Evolutionary conservation across 768 basidiomycete species (phyloP), one percentile per base, ranked within the genome.

Genomic region (Rhodosporidiobolus sp.): DNA sequence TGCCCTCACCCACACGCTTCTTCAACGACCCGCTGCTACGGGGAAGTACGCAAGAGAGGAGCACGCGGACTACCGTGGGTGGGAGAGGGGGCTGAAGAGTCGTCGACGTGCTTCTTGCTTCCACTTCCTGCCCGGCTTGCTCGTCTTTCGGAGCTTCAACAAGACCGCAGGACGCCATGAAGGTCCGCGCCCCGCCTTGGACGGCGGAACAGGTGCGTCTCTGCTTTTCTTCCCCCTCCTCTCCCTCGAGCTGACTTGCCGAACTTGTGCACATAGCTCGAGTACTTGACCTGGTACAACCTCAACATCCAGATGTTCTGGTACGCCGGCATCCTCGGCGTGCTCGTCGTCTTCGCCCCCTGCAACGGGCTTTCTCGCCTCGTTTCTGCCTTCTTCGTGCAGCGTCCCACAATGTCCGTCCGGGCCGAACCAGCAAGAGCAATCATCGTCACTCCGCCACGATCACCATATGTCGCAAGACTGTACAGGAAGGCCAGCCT

Each of bases 221-320:
- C 46, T 45, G 28, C 48, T 56, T 26, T 7, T 48, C 22, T 26
- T 16, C 19, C 32, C 32, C 19, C 34, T 16, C n/a, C 43, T 20
- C 38, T 30, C 32, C 24, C 45, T 11, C 26, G 3, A 19, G 11
- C 22, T 24, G 55, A 45, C 57, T n/a, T n/a, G 59, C 66, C 2
- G 28, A n/a, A 45, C 57, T 7, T 43, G 59, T 63, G 0, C 24
- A n/a, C 4, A 5, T 24, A 67, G 52, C 63, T 52, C 22, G 52
- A 35, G 19, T 56, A 55, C 48, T 58, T 73, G n/a, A n/a, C 43
- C 9, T 61, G 63, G 63, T 73, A 68, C 66, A 73, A 73, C 55
- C 10, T 35, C 17, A 52, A 62, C 48, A 57, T 68, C 34, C 66
- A 55, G 19, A 28, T 19, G 57, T 73, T 54, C 22, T 53, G 53